Evolutionary conservation across 495 filamentous ascomycete species (phyloP).

Genomic region (Cryomyces antarcticus): DNA sequence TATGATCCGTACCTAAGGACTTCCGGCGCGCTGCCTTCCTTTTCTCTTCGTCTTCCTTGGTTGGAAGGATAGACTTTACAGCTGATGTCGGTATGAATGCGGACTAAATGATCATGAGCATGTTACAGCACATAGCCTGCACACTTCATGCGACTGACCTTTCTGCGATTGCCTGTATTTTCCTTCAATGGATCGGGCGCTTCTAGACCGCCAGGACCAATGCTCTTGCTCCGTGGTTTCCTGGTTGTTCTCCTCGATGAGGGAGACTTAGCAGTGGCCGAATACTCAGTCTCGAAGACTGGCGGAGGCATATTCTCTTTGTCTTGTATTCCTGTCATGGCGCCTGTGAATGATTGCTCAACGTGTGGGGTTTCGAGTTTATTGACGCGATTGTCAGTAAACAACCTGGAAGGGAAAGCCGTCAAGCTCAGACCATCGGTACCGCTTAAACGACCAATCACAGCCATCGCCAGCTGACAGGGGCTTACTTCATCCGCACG

Average conservation of each 20-base stretch:
- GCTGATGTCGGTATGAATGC: conserved; percentile 25
- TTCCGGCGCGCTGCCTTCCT: conserved; percentile 68
- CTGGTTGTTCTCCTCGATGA: conserved; percentile 3
- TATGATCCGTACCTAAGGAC: conserved; percentile 38
- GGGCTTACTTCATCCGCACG: no score
- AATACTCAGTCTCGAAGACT: no score
- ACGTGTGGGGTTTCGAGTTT: no score
- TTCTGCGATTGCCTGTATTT: conserved; percentile 59
- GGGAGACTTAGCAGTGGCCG: neutral
- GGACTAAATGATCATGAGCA: conserved; percentile 20
- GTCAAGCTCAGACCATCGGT: no score
- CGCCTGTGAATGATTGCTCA: no score
- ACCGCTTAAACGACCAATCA: no score
- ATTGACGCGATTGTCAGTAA: no score
- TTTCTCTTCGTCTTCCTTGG: conserved; percentile 45
- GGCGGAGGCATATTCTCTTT: no score
- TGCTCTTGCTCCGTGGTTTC: conserved; percentile 83
- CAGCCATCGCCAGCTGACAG: no score
- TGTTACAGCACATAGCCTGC: neutral
- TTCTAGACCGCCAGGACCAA: conserved; percentile 80
- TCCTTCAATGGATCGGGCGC: conserved; percentile 36
- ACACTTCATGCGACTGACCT: conserved; percentile 26
- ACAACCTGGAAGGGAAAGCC: no score
- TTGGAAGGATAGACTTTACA: conserved; percentile 61
- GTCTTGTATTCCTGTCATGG: no score